Conservation (phyloP, 495 filamentous ascomycete species). For the Neurospora cerealis region DNA sequence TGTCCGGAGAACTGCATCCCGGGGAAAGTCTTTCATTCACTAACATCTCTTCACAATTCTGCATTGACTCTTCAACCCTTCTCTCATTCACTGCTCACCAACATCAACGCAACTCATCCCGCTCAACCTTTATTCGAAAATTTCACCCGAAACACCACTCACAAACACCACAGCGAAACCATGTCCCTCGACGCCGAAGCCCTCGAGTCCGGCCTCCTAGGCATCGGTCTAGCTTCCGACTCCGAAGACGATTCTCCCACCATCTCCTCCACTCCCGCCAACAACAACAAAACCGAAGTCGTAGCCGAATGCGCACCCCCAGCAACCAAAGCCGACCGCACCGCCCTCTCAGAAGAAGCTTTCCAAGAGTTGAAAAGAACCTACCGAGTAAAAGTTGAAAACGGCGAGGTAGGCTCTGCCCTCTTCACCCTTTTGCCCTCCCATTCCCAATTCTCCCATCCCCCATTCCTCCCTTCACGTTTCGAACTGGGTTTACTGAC, state of each 20-base stretch:
- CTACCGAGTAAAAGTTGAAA: slow-evolving; percentile 34
- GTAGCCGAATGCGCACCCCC: not conserved
- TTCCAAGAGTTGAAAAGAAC: slow-evolving; percentile 28
- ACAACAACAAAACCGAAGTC: not conserved
- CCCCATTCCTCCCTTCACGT: too few species aligned
- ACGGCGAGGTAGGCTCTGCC: slow-evolving; percentile 21
- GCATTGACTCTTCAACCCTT: not conserved
- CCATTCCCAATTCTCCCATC: too few species aligned
- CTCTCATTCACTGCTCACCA: too few species aligned
- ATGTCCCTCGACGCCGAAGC: slow-evolving; percentile 14
- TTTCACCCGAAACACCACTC: not conserved
- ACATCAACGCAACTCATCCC: not conserved
- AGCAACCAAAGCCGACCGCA: slow-evolving; percentile 23
- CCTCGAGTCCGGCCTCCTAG: slow-evolving; percentile 23
- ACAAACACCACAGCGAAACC: not conserved
- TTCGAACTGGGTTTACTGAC: too few species aligned
- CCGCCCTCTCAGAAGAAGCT: slow-evolving; percentile 32
- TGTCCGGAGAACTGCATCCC: not conserved
- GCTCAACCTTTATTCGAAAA: not conserved
- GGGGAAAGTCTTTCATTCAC: not conserved
- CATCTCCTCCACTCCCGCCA: too few species aligned
- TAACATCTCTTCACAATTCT: not conserved
- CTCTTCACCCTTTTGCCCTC: too few species aligned
- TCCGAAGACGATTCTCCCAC: slow-evolving; percentile 4
- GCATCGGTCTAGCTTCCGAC: slow-evolving; percentile 30